Evolutionary conservation across 2,329 filamentous ascomycete genomes (phyloP), one percentile per base, ranked within the genome.

Genomic region (Colletotrichum sansevieriae): DNA sequence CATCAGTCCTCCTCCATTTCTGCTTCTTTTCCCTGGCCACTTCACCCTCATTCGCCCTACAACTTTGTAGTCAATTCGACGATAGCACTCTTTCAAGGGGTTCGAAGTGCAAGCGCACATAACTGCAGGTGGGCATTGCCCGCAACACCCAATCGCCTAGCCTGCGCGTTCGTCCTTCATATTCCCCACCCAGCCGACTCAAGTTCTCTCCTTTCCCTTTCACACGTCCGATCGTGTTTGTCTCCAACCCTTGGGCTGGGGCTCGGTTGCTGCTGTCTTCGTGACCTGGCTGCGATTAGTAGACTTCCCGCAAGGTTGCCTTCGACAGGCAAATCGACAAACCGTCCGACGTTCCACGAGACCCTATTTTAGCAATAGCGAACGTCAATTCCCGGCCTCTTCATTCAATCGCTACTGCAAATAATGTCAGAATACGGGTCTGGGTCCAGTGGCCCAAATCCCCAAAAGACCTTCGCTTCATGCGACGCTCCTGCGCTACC

Each of bases 21-120:
- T 15, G 11, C 11, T 39, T 13, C 20, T 41, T 29, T 33, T n/a
- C 41, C 29, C 11, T 15, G 20, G 5, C 2, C 2, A 8, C 29
- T 29, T 7, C 29, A 29, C 29, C 29, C 41, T 7, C 46, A 41
- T 20, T 33, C 10, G 29, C 7, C 49, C 39, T 56, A 22, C 15
- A 55, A n/a, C 12, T 33, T 46, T 29, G 33, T 41, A 22, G 15
- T 52, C 44, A 10, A 20, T 54, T 47, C 44, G 29, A 47, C 22
- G 41, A 22, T 33, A 65, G 46, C 22, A 18, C 18, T 25, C 41
- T 55, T 10, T 33, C 33, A 22, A 37, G 7, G 18, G 22, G 55
- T n/a, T 64, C 51, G 18, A 58, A 63, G 64, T 65, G 54, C 54
- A 47, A 54, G 46, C 54, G 52, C 54, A 54, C 54, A 65, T n/a